phyloP scores from a whole-genome alignment of 2,329 filamentous ascomycete species.

The Celoporthe dispersa region DNA sequence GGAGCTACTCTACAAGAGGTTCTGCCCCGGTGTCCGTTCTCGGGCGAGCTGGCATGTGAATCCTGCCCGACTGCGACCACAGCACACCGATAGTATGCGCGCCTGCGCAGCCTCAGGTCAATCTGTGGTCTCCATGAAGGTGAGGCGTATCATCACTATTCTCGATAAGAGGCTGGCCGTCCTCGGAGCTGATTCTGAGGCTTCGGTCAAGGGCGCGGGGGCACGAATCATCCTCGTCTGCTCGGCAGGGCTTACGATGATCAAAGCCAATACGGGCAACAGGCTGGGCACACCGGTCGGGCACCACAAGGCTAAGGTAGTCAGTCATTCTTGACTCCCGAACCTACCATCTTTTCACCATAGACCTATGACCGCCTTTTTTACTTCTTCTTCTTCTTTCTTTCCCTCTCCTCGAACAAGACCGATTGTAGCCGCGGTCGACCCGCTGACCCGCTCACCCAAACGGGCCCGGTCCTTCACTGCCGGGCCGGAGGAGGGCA shows the following conservation, averaged over 20 bases:
- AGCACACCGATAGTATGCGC: neutral
- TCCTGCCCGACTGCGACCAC: neutral
- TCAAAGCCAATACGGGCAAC: neutral
- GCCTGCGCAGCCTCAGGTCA: neutral
- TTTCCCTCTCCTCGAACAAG: too few relatives aligned
- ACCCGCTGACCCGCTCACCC: neutral
- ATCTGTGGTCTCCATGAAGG: neutral
- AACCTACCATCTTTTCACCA: neutral
- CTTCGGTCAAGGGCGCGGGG: neutral
- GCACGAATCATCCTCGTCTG: neutral
- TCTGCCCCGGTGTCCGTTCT: neutral
- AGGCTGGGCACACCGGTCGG: neutral
- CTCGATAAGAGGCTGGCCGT: neutral
- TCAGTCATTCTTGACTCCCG: neutral
- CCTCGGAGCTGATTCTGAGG: neutral
- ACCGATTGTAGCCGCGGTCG: slow-evolving; percentile 1
- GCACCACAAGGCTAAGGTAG: neutral
- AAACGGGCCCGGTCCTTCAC: neutral
- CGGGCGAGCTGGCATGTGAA: neutral
- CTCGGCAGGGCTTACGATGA: neutral
- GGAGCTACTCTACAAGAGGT: neutral
- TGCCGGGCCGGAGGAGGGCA: neutral
- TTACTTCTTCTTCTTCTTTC: too few relatives aligned
- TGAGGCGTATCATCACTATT: neutral
- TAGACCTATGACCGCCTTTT: too few relatives aligned